These are phyloP conservation scores for Penicillium manginii DNA, from an alignment of 495 filamentous ascomycete species.

Conservation along the genomic window DNA sequence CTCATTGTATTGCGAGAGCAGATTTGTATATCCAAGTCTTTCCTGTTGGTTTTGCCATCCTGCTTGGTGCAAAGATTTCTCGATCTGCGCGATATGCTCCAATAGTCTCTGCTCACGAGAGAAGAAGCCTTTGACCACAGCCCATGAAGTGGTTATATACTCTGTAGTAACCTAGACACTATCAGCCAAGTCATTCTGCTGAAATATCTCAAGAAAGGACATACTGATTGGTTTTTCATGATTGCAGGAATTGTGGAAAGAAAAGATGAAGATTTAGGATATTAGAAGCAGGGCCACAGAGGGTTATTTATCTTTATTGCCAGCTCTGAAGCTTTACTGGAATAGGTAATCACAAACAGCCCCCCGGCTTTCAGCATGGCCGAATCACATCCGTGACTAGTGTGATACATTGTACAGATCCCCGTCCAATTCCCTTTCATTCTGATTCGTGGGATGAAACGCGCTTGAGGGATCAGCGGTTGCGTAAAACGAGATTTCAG, in stretches of 20 bases:
- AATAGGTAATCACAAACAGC: too few relatives aligned
- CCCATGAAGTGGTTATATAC: background rate
- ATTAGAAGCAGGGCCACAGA: too few relatives aligned
- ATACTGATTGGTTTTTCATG: background rate
- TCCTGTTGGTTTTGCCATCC: constrained; percentile 1
- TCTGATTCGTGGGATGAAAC: too few relatives aligned
- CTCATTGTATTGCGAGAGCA: background rate
- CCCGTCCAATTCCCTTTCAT: too few relatives aligned
- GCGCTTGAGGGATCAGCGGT: background rate
- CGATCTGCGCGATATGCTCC: background rate
- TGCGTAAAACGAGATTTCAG: constrained; percentile 2
- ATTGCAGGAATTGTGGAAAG: background rate
- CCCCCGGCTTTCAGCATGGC: too few relatives aligned
- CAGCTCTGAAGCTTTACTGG: too few relatives aligned
- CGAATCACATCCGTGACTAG: too few relatives aligned
- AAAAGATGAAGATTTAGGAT: too few relatives aligned
- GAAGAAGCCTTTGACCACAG: constrained; percentile 1
- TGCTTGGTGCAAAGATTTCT: background rate
- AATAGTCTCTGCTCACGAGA: background rate
- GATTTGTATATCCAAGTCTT: background rate
- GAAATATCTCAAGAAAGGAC: background rate
- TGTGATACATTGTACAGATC: background rate
- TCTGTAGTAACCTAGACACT: background rate
- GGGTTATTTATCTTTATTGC: too few relatives aligned
- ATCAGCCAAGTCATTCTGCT: background rate